These are phyloP conservation scores for Excoecaria cochinchinensis DNA, from an alignment of 345 rosid species.

Conservation along the genomic window DNA sequence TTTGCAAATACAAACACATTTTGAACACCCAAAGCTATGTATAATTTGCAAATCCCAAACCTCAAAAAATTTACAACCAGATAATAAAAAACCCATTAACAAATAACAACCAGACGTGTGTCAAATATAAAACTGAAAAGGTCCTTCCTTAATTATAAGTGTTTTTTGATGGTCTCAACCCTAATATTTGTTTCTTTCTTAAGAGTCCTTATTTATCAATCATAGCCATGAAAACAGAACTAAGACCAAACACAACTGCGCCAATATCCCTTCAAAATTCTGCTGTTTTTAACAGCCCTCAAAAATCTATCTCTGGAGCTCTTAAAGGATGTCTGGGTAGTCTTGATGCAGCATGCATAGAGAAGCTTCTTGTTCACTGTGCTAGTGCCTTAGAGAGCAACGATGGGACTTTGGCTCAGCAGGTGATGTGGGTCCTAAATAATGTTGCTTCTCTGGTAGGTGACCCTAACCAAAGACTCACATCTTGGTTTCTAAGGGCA, in stretches of 20 bases:
- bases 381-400: constrained; percentile 64
- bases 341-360: constrained; percentile 68
- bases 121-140: constrained; percentile 1
- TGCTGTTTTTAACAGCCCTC: constrained; percentile 36
- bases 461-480: constrained; percentile 67
- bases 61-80: background rate
- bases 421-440: constrained; percentile 85
- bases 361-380: constrained; percentile 71
- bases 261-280: constrained; percentile 48
- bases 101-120: constrained; percentile 26
- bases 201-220: background rate
- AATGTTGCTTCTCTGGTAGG: constrained; percentile 63
- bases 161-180: constrained; percentile 6
- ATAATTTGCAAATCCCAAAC: background rate
- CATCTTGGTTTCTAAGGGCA: constrained; percentile 62
- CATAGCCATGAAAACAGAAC: constrained; percentile 44
- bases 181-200: background rate
- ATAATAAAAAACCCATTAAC: constrained; percentile 11
- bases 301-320: constrained; percentile 47
- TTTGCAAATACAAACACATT: background rate
- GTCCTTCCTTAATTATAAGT: background rate
- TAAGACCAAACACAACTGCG: constrained; percentile 34
- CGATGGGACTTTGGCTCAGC: constrained; percentile 71
- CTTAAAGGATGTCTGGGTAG: constrained; percentile 61
- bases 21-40: constrained; percentile 6